Percentiles rank a stretch among this genome's conserved stretches.
These are phyloP conservation scores for Cadophora sp. DNA, from an alignment of 2,329 filamentous ascomycete genomes.

Conservation along the genomic window DNA sequence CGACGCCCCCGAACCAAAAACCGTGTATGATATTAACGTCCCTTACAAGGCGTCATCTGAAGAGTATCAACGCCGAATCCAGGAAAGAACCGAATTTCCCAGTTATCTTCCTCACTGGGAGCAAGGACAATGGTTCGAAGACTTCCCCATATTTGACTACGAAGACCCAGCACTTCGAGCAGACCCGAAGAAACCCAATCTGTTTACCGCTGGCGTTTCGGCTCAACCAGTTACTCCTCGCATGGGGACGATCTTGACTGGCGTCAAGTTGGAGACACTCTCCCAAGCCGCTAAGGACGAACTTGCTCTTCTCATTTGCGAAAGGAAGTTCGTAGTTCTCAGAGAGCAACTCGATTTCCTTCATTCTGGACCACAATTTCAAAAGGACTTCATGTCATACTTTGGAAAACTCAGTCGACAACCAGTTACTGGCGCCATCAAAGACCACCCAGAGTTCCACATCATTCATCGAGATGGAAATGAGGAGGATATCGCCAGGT, in stretches of 20 bases:
- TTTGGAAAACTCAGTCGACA: conserved; percentile 72
- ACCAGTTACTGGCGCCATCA: conserved; percentile 70
- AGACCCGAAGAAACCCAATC: conserved; percentile 65
- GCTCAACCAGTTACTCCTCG: conserved; percentile 60
- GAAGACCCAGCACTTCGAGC: conserved; percentile 58
- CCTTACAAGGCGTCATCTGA: conserved; percentile 51
- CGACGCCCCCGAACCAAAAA: conserved; percentile 25
- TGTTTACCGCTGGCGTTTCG: conserved; percentile 65
- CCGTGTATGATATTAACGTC: conserved; percentile 48
- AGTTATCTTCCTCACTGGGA: conserved; percentile 56
- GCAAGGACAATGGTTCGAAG: conserved; percentile 51
- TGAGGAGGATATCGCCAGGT: conserved; percentile 62
- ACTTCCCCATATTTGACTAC: conserved; percentile 52
- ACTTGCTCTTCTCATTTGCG: conserved; percentile 50
- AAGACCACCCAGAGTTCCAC: conserved; percentile 65
- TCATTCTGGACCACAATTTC: conserved; percentile 65
- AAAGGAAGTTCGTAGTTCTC: conserved; percentile 55
- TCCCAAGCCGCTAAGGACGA: conserved; percentile 49
- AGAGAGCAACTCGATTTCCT: conserved; percentile 56
- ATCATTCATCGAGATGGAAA: conserved; percentile 70
- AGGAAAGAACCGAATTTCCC: conserved; percentile 49
- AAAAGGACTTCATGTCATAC: conserved; percentile 65
- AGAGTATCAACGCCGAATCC: conserved; percentile 45
- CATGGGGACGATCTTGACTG: conserved; percentile 50
- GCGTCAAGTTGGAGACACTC: conserved; percentile 48